Evolutionary conservation across 75 land plant species (phyloP), one percentile per base, ranked within the genome.

Genomic region (Sequoiadendron giganteum): DNA sequence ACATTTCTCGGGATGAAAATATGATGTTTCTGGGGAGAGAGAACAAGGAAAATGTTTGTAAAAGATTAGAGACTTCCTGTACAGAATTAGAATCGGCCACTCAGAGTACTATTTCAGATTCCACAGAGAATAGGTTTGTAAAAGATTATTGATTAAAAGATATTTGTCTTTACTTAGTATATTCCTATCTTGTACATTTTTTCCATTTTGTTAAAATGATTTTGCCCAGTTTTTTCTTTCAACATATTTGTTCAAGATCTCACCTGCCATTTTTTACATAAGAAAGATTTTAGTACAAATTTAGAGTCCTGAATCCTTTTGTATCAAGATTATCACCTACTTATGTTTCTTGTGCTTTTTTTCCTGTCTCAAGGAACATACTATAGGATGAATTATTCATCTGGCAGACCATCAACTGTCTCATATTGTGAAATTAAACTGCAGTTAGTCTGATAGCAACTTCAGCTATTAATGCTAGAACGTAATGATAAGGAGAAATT

Each of bases 101-200:
- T 81, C 84, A 81, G 49, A 81, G 84, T 81, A 81, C 84, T 45
- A 45, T 81, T 81, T 81, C 49, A 8, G 84, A 81, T 45, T 81
- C 84, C 84, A 81, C 84, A 39, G 84, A 81, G 21, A 45, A 45
- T 3, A 48, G 84, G 84, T 81, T 81, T 45, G 84, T 81, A 45
- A 25, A 81, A 39, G 84, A 81, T 81, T 28, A 21, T 81, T 45
- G 45, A 9, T 11, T 81, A 81, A 73, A 73, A 45, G 14, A 42
- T 38, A 25, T 45, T 2, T 81, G 84, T 81, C 3, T 73, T 73
- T 73, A 7, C 84, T 45, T 43, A 5, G 48, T 45, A 8, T 81
- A 9, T 81, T 45, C 28, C 25, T 38, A 6, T 28, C n/a, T 81
- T 81, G 49, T 7, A 81, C 45, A 81, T 2, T 3, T 45, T 25